A percentile compares a stretch with the other conserved stretches of the same genome.
Conservation (phyloP, 2,329 filamentous ascomycete species). For the Xylariaceae sp. region DNA sequence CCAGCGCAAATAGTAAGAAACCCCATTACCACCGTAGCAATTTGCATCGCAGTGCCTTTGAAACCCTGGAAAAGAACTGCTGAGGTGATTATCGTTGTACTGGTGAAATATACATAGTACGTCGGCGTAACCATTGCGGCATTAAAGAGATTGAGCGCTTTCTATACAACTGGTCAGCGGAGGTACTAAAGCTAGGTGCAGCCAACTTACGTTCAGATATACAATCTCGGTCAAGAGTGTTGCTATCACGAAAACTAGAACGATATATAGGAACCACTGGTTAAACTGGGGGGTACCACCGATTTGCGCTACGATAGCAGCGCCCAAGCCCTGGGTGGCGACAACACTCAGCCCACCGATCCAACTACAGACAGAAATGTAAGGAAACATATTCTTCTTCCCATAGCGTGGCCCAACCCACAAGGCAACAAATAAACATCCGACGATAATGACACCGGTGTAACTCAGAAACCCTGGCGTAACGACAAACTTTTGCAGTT, state of each 20-base stretch:
- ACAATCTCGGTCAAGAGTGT: constrained; percentile 93
- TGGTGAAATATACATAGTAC: constrained; percentile 98
- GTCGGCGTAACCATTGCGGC: constrained; percentile 96
- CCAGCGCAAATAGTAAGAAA: constrained; percentile 94
- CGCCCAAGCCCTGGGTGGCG: constrained; percentile 87
- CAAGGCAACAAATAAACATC: constrained; percentile 70
- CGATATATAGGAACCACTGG: constrained; percentile 93
- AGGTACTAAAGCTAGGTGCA: background rate
- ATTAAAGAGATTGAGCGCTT: constrained; percentile 97
- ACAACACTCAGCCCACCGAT: constrained; percentile 94
- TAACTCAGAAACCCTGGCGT: constrained; percentile 85
- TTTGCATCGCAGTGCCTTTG: constrained; percentile 79
- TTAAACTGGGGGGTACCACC: constrained; percentile 87
- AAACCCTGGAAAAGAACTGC: constrained; percentile 92
- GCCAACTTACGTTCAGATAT: constrained; percentile 80
- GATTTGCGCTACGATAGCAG: constrained; percentile 86
- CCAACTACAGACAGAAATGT: constrained; percentile 94
- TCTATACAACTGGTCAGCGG: constrained; percentile 60
- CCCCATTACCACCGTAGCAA: constrained; percentile 87
- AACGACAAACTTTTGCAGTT: constrained; percentile 88
- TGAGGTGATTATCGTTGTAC: constrained; percentile 90
- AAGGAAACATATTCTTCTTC: constrained; percentile 97
- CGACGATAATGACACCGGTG: constrained; percentile 79
- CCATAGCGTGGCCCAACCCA: constrained; percentile 87
- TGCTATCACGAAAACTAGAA: constrained; percentile 86